A percentile compares a stretch with the other conserved stretches of the same genome.
Evolutionary conservation across 2,329 filamentous ascomycete species (phyloP).

Genomic region (Torrubiella hemipterigena): DNA sequence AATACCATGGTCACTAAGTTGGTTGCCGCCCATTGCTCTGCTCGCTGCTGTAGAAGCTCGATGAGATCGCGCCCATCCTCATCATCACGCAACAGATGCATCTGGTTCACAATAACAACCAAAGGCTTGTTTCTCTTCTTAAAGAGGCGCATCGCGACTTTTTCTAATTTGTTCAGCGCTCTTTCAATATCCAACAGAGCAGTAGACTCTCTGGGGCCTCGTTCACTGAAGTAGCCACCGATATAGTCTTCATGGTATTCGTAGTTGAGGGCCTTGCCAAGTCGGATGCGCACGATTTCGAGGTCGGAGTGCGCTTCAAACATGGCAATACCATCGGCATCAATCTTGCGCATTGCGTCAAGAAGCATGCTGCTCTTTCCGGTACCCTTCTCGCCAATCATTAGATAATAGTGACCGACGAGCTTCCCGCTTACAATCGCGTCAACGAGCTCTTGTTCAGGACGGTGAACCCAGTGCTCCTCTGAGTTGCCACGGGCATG

Average conservation of each 20-base stretch:
- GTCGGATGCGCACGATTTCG: constrained; percentile 84
- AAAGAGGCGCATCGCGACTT: constrained; percentile 70
- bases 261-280: constrained; percentile 90
- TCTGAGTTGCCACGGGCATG: constrained; percentile 25
- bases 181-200: constrained; percentile 91
- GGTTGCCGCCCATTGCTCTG: constrained; percentile 90
- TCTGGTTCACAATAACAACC: constrained; percentile 88
- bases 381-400: constrained; percentile 91
- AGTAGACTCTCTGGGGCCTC: constrained; percentile 82
- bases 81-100: constrained; percentile 82
- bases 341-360: constrained; percentile 85
- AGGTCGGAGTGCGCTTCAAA: constrained; percentile 91
- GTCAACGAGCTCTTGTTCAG: constrained; percentile 74
- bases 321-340: constrained; percentile 85
- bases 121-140: constrained; percentile 54
- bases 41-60: constrained; percentile 87
- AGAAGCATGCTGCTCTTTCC: constrained; percentile 95
- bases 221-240: constrained; percentile 87
- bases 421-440: constrained; percentile 64
- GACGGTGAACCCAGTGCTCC: constrained; percentile 61
- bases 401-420: constrained; percentile 75
- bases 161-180: constrained; percentile 95
- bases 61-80: constrained; percentile 88
- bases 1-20: constrained; percentile 87
- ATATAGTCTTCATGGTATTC: constrained; percentile 98